phyloP scores from a whole-genome alignment of 176 grass and related monocot genomes.

The Carex myosuroides region DNA sequence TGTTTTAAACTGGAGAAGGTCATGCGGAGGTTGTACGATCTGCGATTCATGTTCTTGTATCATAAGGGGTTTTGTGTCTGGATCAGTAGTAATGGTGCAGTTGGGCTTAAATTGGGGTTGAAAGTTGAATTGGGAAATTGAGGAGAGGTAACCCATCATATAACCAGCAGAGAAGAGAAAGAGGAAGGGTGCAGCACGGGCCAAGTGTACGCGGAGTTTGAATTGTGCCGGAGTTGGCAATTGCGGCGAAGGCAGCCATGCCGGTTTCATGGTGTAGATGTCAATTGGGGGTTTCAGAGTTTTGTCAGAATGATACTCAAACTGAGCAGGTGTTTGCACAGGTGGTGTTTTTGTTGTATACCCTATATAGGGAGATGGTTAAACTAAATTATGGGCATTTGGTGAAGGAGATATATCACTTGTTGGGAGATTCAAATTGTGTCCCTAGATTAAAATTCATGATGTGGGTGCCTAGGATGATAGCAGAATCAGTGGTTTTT shows the following conservation, averaged over 20 bases:
- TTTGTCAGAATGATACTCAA: background rate
- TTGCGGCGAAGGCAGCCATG: background rate
- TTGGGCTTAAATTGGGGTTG: constrained; percentile 24
- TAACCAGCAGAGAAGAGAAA: constrained; percentile 68
- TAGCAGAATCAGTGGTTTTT: background rate
- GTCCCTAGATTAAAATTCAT: background rate
- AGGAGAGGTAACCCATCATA: constrained; percentile 60
- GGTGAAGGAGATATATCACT: background rate
- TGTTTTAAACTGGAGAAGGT: constrained; percentile 66
- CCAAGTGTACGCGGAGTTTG: constrained; percentile 35
- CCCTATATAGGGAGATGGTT: background rate
- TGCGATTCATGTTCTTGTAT: background rate
- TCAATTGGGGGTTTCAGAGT: background rate
- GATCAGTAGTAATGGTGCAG: constrained; percentile 14
- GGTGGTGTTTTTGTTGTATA: background rate
- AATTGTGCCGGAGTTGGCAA: background rate
- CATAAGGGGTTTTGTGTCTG: constrained; percentile 10
- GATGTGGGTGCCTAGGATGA: background rate
- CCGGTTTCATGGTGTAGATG: constrained; percentile 5
- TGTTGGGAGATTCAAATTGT: constrained; percentile 15
- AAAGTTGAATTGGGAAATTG: constrained; percentile 20
- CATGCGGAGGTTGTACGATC: constrained; percentile 28
- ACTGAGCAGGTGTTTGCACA: background rate
- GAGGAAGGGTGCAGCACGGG: constrained; percentile 30
- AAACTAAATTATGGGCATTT: constrained; percentile 6